Evolutionary conservation across 1,284 basidiomycete genomes (phyloP).

Genomic region (Cutaneotrichosporon sp.): DNA sequence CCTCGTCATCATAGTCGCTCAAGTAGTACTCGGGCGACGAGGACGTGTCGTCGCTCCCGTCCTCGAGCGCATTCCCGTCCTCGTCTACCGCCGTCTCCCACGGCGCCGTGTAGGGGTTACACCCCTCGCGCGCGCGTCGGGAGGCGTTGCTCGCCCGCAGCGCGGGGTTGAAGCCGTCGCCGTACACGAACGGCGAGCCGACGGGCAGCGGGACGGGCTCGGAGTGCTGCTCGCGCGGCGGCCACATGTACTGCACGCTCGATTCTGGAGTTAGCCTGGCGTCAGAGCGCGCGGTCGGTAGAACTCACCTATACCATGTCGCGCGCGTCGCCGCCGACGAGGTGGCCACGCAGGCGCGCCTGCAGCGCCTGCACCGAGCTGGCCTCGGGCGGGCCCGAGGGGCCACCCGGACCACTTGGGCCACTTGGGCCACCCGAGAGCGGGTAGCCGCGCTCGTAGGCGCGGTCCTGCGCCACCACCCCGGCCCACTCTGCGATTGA

Average conservation of each 20-base stretch:
- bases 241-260: constrained; percentile 57
- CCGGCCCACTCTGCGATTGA: constrained; percentile 54
- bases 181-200: constrained; percentile 78
- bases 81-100: constrained; percentile 51
- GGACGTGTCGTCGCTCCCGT: constrained; percentile 26
- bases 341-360: constrained; percentile 25
- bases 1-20: constrained; percentile 53
- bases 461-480: constrained; percentile 32
- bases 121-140: constrained; percentile 20
- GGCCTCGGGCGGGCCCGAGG: constrained; percentile 1
- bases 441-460: not conserved
- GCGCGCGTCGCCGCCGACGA: constrained; percentile 7
- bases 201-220: constrained; percentile 45
- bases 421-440: constrained; percentile 12
- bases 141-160: constrained; percentile 62
- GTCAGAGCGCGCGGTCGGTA: constrained; percentile 6
- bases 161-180: constrained; percentile 69
- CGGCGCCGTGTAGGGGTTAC: constrained; percentile 59
- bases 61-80: constrained; percentile 56
- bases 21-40: constrained; percentile 48
- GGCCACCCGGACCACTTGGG: no score
- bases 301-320: constrained; percentile 22
- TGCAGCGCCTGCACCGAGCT: constrained; percentile 15
- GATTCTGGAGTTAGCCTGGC: constrained; percentile 42
- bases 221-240: constrained; percentile 57